These are phyloP conservation scores for Myxozyma lipomycoides DNA, from an alignment of 805 yeast genomes.

Conservation along the genomic window DNA sequence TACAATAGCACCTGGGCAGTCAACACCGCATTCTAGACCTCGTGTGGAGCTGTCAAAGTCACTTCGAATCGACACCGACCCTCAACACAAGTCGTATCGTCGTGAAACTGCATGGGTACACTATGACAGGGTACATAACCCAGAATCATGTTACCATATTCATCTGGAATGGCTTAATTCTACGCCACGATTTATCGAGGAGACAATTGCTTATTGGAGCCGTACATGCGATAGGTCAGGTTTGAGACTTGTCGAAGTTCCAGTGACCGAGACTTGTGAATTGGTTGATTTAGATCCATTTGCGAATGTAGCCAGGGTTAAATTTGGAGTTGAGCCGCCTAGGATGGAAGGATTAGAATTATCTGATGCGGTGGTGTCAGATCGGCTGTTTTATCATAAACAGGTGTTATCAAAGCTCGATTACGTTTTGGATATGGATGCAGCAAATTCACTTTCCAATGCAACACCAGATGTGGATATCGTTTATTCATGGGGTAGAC, in stretches of 20 bases:
- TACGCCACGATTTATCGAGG: constrained; percentile 80
- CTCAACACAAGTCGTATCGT: constrained; percentile 62
- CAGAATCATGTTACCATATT: constrained; percentile 89
- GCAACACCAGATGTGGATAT: constrained; percentile 52
- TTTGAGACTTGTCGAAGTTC: constrained; percentile 74
- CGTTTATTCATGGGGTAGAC: constrained; percentile 86
- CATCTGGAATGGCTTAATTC: constrained; percentile 90
- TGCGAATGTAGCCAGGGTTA: constrained; percentile 73
- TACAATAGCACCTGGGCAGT: constrained; percentile 5
- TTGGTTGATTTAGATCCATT: constrained; percentile 79
- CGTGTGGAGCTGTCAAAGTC: constrained; percentile 61
- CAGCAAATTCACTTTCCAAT: constrained; percentile 44
- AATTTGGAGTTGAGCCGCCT: constrained; percentile 67
- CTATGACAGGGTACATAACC: constrained; percentile 88
- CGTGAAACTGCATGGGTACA: constrained; percentile 79
- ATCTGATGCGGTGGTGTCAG: constrained; percentile 14
- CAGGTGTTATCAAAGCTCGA: constrained; percentile 65
- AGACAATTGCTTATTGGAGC: constrained; percentile 69
- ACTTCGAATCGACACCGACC: constrained; percentile 71
- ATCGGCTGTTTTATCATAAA: constrained; percentile 71
- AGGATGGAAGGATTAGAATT: constrained; percentile 7
- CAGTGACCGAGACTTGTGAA: constrained; percentile 80
- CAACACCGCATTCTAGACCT: constrained; percentile 8
- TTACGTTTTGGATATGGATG: constrained; percentile 76
- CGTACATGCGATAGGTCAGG: constrained; percentile 84